Conservation (phyloP, 306 rosid genomes). For the Cicer bijugum region DNA sequence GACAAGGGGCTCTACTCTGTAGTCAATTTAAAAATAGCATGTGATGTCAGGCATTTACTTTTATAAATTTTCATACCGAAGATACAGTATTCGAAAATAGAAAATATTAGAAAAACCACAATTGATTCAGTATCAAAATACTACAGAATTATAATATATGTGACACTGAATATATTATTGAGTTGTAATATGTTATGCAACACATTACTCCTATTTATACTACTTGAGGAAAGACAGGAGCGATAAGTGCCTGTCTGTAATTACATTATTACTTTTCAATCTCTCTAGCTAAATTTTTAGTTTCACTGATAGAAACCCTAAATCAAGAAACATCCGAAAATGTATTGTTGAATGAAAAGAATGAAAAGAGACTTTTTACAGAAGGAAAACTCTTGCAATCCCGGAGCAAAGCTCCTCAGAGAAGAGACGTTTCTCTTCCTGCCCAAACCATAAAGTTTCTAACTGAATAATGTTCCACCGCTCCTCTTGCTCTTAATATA, state of each 20-base stretch:
- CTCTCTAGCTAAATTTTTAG: not conserved
- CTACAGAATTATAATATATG: not conserved
- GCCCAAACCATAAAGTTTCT: no score
- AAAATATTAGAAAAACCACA: slow-evolving; percentile 11
- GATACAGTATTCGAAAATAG: slow-evolving; percentile 7
- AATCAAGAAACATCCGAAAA: no score
- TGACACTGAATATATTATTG: not conserved
- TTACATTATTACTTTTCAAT: slow-evolving; percentile 4
- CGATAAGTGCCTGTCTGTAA: not conserved
- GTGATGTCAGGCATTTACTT: slow-evolving; percentile 16
- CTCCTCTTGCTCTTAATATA: not conserved
- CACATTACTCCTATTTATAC: slow-evolving; percentile 3
- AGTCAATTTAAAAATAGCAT: slow-evolving; percentile 39
- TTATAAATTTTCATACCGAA: slow-evolving; percentile 12
- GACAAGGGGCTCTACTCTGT: slow-evolving; percentile 95
- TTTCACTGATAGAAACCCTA: not conserved
- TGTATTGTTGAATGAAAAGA: no score
- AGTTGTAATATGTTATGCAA: not conserved
- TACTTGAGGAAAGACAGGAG: not conserved
- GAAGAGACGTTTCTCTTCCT: no score
- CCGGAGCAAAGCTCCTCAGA: no score
- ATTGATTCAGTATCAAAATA: slow-evolving; percentile 13
- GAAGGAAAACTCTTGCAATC: no score
- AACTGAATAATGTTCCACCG: no score
- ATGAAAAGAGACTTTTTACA: no score